A percentile compares a stretch with the other conserved stretches of the same genome.
phyloP scores from a whole-genome alignment of 148 eudicot genomes.

The Agrostemma githago region DNA sequence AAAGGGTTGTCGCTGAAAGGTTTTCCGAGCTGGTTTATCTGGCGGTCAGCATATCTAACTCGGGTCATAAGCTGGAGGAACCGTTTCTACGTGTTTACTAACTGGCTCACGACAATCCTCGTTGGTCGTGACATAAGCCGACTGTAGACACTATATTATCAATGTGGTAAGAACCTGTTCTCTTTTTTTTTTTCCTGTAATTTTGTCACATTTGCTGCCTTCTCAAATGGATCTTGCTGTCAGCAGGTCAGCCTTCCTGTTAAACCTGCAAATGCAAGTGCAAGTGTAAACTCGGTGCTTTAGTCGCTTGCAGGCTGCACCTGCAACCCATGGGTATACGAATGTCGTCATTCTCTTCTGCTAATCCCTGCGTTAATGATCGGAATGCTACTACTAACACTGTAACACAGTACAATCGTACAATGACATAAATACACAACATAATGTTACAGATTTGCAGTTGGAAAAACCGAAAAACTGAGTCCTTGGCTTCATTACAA shows the following conservation, averaged over 20 bases:
- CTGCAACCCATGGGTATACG: not conserved
- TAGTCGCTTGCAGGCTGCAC: not conserved
- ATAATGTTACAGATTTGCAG: not conserved
- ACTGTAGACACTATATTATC: conserved; percentile 28
- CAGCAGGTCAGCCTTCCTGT: not conserved
- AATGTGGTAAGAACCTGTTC: conserved; percentile 3
- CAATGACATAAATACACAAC: not conserved
- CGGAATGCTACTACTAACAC: not conserved
- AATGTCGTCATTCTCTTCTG: not conserved
- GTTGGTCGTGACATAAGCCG: conserved; percentile 95
- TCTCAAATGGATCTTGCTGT: not conserved
- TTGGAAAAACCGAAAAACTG: not conserved
- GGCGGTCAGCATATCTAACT: conserved; percentile 97
- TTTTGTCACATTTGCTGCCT: not conserved
- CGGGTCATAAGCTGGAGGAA: conserved; percentile 97
- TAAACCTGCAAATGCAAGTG: too few relatives aligned
- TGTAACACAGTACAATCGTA: not conserved
- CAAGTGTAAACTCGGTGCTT: not conserved
- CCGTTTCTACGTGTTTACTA: conserved; percentile 82
- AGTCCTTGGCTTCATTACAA: too few relatives aligned
- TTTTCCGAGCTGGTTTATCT: conserved; percentile 77
- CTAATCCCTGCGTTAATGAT: not conserved
- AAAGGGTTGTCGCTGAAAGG: conserved; percentile 88
- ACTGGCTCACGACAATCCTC: conserved; percentile 85
- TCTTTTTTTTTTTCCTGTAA: not conserved